phyloP scores from a whole-genome alignment of 345 rosid genomes.

The Hibiscus tridactylites region DNA sequence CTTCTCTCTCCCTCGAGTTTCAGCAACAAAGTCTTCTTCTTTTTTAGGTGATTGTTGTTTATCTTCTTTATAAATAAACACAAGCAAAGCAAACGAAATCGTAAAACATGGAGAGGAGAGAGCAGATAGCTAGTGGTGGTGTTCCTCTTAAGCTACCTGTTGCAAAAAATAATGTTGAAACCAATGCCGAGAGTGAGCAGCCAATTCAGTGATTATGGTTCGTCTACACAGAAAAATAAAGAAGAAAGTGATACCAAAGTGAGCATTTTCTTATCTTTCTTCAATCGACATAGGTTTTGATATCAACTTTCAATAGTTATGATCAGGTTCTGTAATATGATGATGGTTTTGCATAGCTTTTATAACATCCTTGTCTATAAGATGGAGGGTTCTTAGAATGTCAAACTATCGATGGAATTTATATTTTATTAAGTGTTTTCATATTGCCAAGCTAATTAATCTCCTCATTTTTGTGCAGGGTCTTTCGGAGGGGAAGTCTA shows the following conservation, averaged over 20 bases:
- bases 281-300: not conserved
- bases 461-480: conserved; percentile 20
- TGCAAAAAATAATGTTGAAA: not conserved
- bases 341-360: no score
- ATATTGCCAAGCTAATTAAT: not conserved
- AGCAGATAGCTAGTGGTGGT: not conserved
- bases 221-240: conserved; percentile 6
- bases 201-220: not conserved
- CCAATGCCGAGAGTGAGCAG: not conserved
- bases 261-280: conserved; percentile 8
- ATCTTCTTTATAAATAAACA: no score
- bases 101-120: no score
- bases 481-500: conserved; percentile 10
- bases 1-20: no score
- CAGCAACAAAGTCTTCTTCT: no score
- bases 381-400: not conserved
- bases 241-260: conserved; percentile 41
- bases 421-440: not conserved
- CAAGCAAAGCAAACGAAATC: no score
- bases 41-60: no score
- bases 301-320: not conserved
- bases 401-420: not conserved
- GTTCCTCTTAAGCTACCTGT: not conserved
- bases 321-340: no score
- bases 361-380: not conserved